These are phyloP conservation scores for Apiospora sp. DNA, from an alignment of 2,329 filamentous ascomycete genomes.

Conservation along the genomic window DNA sequence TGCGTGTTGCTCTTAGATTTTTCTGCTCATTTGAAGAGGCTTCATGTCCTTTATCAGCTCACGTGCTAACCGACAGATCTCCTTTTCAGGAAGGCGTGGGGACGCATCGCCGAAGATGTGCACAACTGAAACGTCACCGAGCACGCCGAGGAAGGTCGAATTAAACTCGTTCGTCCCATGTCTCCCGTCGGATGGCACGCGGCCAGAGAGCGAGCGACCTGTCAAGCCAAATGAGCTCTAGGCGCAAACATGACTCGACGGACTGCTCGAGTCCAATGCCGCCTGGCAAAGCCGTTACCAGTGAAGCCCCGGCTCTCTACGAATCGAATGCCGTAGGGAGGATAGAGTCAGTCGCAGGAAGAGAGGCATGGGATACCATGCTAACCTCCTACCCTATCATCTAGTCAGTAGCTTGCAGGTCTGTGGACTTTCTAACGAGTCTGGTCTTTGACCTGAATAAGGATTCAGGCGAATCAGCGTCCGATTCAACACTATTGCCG, in stretches of 20 bases:
- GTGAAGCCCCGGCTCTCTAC: not conserved
- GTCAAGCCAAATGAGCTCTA: not conserved
- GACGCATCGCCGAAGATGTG: not conserved
- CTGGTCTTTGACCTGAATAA: not conserved
- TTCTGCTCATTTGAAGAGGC: not conserved
- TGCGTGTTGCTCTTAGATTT: not conserved
- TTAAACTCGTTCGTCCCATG: not conserved
- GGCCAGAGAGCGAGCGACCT: not conserved
- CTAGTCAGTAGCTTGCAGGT: not conserved
- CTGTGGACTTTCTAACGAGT: not conserved
- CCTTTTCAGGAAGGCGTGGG: not conserved
- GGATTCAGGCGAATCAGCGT: not conserved
- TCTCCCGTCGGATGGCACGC: conserved; percentile 4
- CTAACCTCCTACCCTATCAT: not conserved
- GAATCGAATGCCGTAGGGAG: not conserved
- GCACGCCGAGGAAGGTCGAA: not conserved
- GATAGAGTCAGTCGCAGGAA: not conserved
- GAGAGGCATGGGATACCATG: not conserved
- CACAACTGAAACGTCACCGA: not conserved
- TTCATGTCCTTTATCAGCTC: not conserved
- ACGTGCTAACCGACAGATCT: not conserved
- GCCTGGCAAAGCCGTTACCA: not conserved
- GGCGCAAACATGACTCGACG: conserved; percentile 9
- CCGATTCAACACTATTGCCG: not conserved
- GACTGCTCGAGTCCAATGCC: not conserved